Evolutionary conservation across 257 asterid genomes (phyloP), one percentile per base, ranked within the genome.

Genomic region (Nicotiana noctiflora): DNA sequence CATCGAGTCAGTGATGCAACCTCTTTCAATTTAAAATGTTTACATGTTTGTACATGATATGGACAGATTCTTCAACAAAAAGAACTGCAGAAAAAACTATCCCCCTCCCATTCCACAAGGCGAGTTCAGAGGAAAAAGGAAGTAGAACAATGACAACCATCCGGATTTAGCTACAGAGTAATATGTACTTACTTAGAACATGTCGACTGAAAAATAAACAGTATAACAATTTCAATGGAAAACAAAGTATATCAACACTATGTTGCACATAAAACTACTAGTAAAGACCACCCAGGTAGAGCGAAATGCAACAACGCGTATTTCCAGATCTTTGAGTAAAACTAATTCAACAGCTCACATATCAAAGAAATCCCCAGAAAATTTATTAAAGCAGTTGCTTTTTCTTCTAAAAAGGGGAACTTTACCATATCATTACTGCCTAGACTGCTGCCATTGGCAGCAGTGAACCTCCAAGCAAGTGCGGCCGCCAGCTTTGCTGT

Each of bases 401-500:
- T 72, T 72, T 49, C 53, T 25, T 15, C 51, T 23, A 74, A 25
- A 49, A 68, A 25, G 2, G 25, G 3, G 31, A 59, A 82, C 46
- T 44, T 81, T 90, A 96, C 99, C 98, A 81, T 79, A 85, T 90
- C 97, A 86, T 78, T 92, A 83, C 87, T 80, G 79, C 94, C 82
- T 85, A 83, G 87, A 83, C 89, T 64, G 85, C 91, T 86, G 90
- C 97, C 97, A 88, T 87, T 94, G 75, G 95, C 61, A 79, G 92
- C 87, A 85, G 97, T 82, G 82, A 82, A 87, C 88, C 97, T 90
- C 96, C 97, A 90, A 79, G 89, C 88, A 83, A 95, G 77, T 75
- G 97, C 82, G 1, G 99, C 87, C 86, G 98, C 97, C 99, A 96
- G 89, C 84, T 87, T 90, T 76, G 84, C 90, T 81, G 88, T 77